Evolutionary conservation across 352 stramenopile genomes (phyloP), one percentile per base, ranked within the genome.

Genomic region (Globisporangium orthogonon): DNA sequence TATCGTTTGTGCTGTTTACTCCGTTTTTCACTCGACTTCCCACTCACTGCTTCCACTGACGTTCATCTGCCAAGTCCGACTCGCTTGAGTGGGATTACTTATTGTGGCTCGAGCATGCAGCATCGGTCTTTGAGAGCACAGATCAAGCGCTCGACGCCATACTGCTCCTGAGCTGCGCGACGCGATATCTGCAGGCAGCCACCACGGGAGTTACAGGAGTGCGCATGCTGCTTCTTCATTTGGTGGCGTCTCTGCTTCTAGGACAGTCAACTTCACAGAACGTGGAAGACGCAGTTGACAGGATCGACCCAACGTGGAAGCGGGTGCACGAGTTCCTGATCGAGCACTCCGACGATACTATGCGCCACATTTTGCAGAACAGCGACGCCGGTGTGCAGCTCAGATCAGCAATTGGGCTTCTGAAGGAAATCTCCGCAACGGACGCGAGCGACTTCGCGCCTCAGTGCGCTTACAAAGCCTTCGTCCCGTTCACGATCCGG

Each of bases 51-150:
- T 18, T 15, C 15, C 13, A 14, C 45, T 59, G 29, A 44, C 45
- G 15, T 7, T 51, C 44, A 1, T 15, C 14, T 7, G 31, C 30
- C 30, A 40, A 86, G 76, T 81, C 76, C 17, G 60, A 74, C 18
- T 55, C 46, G 7, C 54, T 82, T 23, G 63, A 83, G 46, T 83
- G 68, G 74, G 76, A 81, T 31, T 83, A 78, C 43, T 31, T 87
- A 41, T 52, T 78, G 40, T 83, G 74, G 75, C 58, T 89, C 7
- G 78, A 91, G 40, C 79, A 91, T 33, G 83, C 83, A 15, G 61
- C 72, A 30, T 66, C 58, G 1, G 57, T 85, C 43, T 87, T 72
- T 52, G 76, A 89, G 45, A 18, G 54, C 37, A 56, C 53, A 37
- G 67, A 52, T 18, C 53, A 50, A 45, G 54, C 58, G 15, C 18